Base-by-base conservation (phyloP, 1,284 basidiomycete species). In the Tranzscheliella williamsii region DNA sequence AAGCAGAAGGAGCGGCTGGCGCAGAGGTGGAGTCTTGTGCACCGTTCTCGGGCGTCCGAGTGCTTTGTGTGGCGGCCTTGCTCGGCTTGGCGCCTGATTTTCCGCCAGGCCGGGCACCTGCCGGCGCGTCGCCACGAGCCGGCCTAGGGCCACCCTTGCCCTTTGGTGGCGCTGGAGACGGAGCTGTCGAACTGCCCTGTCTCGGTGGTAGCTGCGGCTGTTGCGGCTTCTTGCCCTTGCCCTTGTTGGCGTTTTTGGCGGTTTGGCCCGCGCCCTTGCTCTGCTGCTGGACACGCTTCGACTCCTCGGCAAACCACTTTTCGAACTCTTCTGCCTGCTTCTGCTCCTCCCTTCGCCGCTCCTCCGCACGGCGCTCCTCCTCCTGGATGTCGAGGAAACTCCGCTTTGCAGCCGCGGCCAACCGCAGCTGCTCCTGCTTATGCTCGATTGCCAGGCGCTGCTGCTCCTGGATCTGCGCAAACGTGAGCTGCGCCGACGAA, bases 271-370 rank as follows among this genome's bases (percentile, higher is more conserved):
- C 21, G 6, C 21, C 44, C 20, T 50, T 63, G 20, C 49, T 44
- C 41, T 70, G 42, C 35, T 53, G 42, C 40, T 68, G 65, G 7
- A 75, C 38, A 7, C 71, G 66, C 21, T 56, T 67, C 30, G 63
- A 67, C 36, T 76, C 74, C 24, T 75, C 60, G n/a, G 73, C 70
- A 35, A 72, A 76, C 74, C 74, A 76, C 34, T 50, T 60, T 34
- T 75, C 73, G 39, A 76, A 76, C 37, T 69, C 72, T 35, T 61
- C 67, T 12, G 61, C 66, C 35, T 73, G 67, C 26, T 60, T 54
- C 42, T 62, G 56, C 24, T 71, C 69, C 32, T 51, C 61, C n/a
- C 42, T 55, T 17, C 42, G 42, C 23, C 63, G 64, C 50, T 72
- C 70, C 36, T 51, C 55, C 20, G 50, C 65, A 21, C 37, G 23